Base-by-base conservation (phyloP, 345 rosid genomes). In the Citropsis articulata region DNA sequence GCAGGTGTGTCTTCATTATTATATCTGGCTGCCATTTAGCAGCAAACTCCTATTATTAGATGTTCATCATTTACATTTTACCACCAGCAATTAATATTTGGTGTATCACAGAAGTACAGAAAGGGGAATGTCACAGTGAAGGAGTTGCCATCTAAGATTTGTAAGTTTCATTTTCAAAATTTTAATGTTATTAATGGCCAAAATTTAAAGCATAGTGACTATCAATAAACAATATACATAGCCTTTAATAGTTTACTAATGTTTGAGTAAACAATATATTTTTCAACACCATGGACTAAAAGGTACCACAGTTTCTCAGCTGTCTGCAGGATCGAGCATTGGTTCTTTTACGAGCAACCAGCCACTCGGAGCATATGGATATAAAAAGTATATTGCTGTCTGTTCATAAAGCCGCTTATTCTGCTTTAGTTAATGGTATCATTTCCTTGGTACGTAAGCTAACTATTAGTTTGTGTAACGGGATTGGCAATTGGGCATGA, bases 81-180 rank as follows among this genome's bases (percentile, higher is more conserved):
- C 38, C 31, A 18, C 59, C 2, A 48, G 21, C 53, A 45, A 48
- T 21, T 40, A 59, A 78, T 64, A 19, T 61, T 80, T 35, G 18
- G 14, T 57, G 14, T 66, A 53, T 61, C 73, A 75, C 80, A 86
- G 88, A 86, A 83, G 33, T 75, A 77, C 40, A 57, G 83, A 68
- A 76, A 10, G 25, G 86, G 83, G 7, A 77, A 45, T n/a, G 24
- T 35, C 42, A 45, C 70, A 7, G 25, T 45, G 53, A 57, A 13
- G 48, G 72, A 62, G 25, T 42, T 56, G 67, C n/a, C 56, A 14
- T 19, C 61, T 14, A 76, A 69, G 61, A 25, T 42, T 33, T 69
- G 82, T 77, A 66, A 62, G 85, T 63, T 63, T 76, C 50, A n/a
- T 50, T 45, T 61, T 25, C 14, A 27, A 57, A 66, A 38, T 25